Base-by-base conservation (phyloP, 306 rosid species). In the Cucurbita moschata region DNA sequence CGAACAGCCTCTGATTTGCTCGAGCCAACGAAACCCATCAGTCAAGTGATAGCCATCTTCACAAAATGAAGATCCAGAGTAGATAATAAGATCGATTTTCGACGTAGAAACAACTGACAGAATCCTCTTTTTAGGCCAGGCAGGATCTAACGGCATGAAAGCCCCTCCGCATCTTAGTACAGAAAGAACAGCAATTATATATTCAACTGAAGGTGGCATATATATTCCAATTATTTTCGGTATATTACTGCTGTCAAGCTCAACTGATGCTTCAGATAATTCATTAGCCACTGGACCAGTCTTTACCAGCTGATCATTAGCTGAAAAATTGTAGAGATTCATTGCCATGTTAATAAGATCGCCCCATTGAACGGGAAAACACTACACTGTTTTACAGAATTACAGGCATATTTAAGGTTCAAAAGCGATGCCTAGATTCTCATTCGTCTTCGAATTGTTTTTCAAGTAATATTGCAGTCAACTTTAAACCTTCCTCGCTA, bases 121-220 rank as follows among this genome's bases (percentile, higher is more conserved):
- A 47, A 93, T 76, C 85, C 96, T 83, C 57, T 80, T 80, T 1
- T 71, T 86, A 1, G 97, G 96, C 98, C 98, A 90, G 56, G 78
- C 87, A 1, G 91, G 96, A 74, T 93, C 97, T 72, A 93, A 72
- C 42, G 98, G 97, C 84, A 90, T 81, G 82, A 90, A 90, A 21
- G 96, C 97, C 78, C 82, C 85, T 56, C 98, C 96, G 9, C 86
- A 81, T 69, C 90, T 78, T 72, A 93, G 69, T 56, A 88, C 87
- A 52, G 98, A 82, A 71, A 93, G 98, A 57, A 86, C 92, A 10
- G 96, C 74, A 67, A 82, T 84, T 61, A 93, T 81, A 77, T 93
- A 93, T 60, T 88, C 96, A 21, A 82, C 85, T 5, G 96, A 93
- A 56, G 97, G 92, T 35, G 94, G 87, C 82, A 89, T 81, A 77